Conservation (phyloP, 257 asterid genomes). For the Scutellaria minor region DNA sequence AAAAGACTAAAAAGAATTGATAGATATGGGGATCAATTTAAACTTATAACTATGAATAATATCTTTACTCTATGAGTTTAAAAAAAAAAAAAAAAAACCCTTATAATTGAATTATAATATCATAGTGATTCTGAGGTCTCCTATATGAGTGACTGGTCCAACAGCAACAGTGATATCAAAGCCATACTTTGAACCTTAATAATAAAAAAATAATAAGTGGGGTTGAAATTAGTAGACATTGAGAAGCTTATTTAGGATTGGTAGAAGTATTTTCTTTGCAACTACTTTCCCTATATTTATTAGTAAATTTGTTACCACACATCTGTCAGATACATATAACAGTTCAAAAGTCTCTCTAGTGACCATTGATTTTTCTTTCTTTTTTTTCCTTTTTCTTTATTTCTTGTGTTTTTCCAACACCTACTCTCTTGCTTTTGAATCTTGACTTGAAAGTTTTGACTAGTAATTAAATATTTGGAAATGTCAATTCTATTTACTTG, state of each 20-base stretch:
- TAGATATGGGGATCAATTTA: too few species aligned
- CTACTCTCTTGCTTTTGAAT: slow-evolving; percentile 7
- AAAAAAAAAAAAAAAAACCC: too few species aligned
- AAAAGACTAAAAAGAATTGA: too few species aligned
- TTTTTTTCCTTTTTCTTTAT: background rate
- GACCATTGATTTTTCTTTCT: background rate
- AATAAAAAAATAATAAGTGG: too few species aligned
- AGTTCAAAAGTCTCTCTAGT: background rate
- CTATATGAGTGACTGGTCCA: too few species aligned
- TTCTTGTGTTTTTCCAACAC: slow-evolving; percentile 5
- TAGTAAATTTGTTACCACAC: background rate
- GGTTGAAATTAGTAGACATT: too few species aligned
- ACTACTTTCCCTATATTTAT: background rate
- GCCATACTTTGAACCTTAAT: too few species aligned
- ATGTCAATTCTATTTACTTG: background rate
- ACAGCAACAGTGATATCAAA: too few species aligned
- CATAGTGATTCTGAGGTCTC: too few species aligned
- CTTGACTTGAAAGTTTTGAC: slow-evolving; percentile 23
- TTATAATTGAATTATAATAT: too few species aligned
- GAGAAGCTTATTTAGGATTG: slow-evolving; percentile 1
- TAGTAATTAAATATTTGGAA: background rate
- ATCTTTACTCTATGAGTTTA: too few species aligned
- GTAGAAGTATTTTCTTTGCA: slow-evolving; percentile 20
- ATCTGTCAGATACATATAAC: background rate
- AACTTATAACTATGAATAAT: too few species aligned